A percentile compares a stretch with the other conserved stretches of the same genome.
phyloP scores from a whole-genome alignment of 768 basidiomycete species.

The Galerina marginata region DNA sequence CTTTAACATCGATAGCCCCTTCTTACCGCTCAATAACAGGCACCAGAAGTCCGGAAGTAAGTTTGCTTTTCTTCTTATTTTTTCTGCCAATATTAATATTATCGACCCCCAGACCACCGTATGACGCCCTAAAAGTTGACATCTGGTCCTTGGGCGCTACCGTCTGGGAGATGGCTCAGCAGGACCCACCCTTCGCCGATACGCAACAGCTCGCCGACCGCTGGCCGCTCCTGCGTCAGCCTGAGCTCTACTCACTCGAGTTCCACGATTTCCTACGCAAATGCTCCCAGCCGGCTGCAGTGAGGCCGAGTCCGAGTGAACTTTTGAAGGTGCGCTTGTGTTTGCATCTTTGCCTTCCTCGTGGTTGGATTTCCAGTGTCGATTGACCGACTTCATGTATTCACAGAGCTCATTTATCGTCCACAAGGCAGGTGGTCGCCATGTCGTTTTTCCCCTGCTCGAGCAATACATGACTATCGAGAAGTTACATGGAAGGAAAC shows the following conservation, averaged over 20 bases:
- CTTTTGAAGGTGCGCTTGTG: constrained; percentile 58
- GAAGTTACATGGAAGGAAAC: constrained; percentile 37
- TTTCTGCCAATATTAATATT: not conserved
- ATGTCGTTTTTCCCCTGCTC: constrained; percentile 70
- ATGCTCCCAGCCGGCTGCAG: constrained; percentile 65
- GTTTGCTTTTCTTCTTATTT: constrained; percentile 27
- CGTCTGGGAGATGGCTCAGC: constrained; percentile 82
- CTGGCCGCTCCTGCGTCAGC: constrained; percentile 67
- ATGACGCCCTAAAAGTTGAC: constrained; percentile 77
- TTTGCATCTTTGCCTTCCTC: not conserved
- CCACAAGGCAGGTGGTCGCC: constrained; percentile 69
- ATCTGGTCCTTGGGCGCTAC: constrained; percentile 86
- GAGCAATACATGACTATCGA: constrained; percentile 73
- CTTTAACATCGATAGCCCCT: not conserved
- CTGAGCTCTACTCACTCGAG: constrained; percentile 64
- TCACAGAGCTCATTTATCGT: constrained; percentile 62
- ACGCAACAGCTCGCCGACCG: constrained; percentile 60
- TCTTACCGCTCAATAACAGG: constrained; percentile 37
- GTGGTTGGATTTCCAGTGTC: too few relatives aligned
- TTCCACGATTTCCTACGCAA: constrained; percentile 76
- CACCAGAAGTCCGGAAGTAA: constrained; percentile 78
- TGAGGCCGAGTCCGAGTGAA: constrained; percentile 61
- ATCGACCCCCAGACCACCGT: constrained; percentile 54
- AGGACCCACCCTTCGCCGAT: constrained; percentile 73
- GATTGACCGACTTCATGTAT: not conserved